These are phyloP conservation scores for Saccharomycodes ludwigii DNA, from an alignment of 805 yeast genomes.

Conservation along the genomic window DNA sequence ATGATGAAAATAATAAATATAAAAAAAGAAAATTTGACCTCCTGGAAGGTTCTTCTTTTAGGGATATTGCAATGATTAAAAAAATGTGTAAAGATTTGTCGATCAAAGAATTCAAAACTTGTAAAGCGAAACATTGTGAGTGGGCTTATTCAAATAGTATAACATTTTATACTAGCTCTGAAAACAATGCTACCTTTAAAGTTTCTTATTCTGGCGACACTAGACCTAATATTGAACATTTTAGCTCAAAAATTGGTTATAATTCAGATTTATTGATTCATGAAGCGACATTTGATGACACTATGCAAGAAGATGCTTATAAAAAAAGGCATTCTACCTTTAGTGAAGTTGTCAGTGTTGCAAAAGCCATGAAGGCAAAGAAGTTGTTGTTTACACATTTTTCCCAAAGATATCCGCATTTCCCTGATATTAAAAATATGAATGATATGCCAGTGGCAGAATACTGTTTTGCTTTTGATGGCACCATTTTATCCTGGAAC, in stretches of 20 bases:
- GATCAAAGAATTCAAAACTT: slow-evolving; percentile 38
- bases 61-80: slow-evolving; percentile 19
- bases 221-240: slow-evolving; percentile 54
- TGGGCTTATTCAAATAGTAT: slow-evolving; percentile 65
- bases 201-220: slow-evolving; percentile 93
- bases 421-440: slow-evolving; percentile 28
- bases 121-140: slow-evolving; percentile 75
- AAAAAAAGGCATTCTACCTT: slow-evolving; percentile 80
- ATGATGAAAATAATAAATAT: slow-evolving; percentile 15
- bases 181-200: slow-evolving; percentile 33
- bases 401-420: slow-evolving; percentile 72
- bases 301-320: slow-evolving; percentile 61
- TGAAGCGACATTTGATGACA: slow-evolving; percentile 87
- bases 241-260: slow-evolving; percentile 50
- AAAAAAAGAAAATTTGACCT: neutral
- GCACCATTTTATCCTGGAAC: slow-evolving; percentile 30
- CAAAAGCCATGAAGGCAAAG: slow-evolving; percentile 57
- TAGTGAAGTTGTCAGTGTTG: slow-evolving; percentile 68
- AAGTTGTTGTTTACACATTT: slow-evolving; percentile 79
- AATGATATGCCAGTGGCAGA: slow-evolving; percentile 19
- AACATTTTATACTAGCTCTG: slow-evolving; percentile 26
- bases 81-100: slow-evolving; percentile 30
- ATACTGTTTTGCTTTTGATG: slow-evolving; percentile 51
- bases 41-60: slow-evolving; percentile 12
- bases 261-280: slow-evolving; percentile 70